Evolutionary conservation across 2,329 filamentous ascomycete species (phyloP).

Genomic region (Chalaropsis thielavioides): DNA sequence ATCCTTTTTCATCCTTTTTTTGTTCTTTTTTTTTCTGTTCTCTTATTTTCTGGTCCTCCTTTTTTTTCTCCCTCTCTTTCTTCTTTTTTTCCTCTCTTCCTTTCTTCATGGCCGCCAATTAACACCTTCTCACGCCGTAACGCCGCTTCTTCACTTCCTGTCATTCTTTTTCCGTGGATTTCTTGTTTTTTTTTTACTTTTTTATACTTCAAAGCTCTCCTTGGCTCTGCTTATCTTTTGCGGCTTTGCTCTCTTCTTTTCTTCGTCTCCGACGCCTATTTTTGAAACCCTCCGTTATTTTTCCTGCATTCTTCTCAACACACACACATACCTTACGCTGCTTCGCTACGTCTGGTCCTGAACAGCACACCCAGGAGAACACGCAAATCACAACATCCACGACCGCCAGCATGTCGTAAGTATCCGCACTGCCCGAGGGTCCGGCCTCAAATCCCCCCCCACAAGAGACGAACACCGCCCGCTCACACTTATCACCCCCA

Average conservation of each 20-base stretch:
- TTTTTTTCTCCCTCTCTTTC: not conserved
- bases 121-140: not conserved
- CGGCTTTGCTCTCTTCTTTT: not conserved
- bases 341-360: not conserved
- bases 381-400: not conserved
- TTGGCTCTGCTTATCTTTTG: not conserved
- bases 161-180: slow-evolving; percentile 9
- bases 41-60: not conserved
- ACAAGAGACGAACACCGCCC: not conserved
- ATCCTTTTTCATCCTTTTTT: slow-evolving; percentile 3
- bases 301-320: slow-evolving; percentile 3
- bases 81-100: not conserved
- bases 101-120: slow-evolving; percentile 1
- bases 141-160: slow-evolving; percentile 7
- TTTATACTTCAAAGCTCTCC: not conserved
- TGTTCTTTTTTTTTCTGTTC: not conserved
- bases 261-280: not conserved
- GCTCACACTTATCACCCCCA: not conserved
- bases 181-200: slow-evolving; percentile 8
- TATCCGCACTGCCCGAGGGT: not conserved
- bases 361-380: not conserved
- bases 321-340: not conserved
- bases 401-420: slow-evolving; percentile 12
- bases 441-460: too few relatives aligned
- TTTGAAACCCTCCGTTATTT: not conserved